Base-by-base conservation (phyloP, 495 filamentous ascomycete species). In the Schizothecium vesticola region DNA sequence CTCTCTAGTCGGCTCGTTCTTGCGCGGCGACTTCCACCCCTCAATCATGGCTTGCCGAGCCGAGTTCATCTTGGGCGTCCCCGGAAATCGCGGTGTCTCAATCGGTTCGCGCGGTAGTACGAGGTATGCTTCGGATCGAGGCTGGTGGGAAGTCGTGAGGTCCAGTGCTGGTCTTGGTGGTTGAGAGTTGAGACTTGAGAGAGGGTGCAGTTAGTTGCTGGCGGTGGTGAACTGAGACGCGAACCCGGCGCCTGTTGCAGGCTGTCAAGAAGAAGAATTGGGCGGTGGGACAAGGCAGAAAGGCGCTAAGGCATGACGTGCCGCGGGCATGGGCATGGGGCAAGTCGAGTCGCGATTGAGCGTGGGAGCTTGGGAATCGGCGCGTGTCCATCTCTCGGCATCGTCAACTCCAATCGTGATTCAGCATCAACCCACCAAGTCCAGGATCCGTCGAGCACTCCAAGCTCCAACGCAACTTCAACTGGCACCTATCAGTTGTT, bases 11-110 rank as follows among this genome's bases (percentile, higher is more conserved):
- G 68, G 23, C 13, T 69, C 61, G 19, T 64, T 22, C 56, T 64
- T 72, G 57, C 69, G 69, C 29, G 80, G 74, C 65, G 79, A 77
- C 70, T 77, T 78, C 71, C 75, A 76, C 36, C 80, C 80, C 67
- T 74, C 70, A 58, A 84, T 83, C 82, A 84, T 84, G 71, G 82
- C 82, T 65, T 76, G 77, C 65, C 82, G 73, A 23, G 69, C 82
- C 31, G 82, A 80, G 70, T 84, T 75, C 82, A 84, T 84, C 16
- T 56, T 25, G 22, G 56, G 23, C 19, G 56, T 56, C 58, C 12
- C 19, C 33, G 13, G 3, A 43, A 43, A 43, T 43, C 3, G 33
- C 13, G 5, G 1, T 43, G 33, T 43, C 13, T 43, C 5, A 5
- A 5, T 16, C 33, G 33, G 33, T 12, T 5, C 2, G 13, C 13